Percentiles rank a stretch among this genome's conserved stretches.
Conservation (phyloP, 257 asterid genomes). For the Petunia axillaris region DNA sequence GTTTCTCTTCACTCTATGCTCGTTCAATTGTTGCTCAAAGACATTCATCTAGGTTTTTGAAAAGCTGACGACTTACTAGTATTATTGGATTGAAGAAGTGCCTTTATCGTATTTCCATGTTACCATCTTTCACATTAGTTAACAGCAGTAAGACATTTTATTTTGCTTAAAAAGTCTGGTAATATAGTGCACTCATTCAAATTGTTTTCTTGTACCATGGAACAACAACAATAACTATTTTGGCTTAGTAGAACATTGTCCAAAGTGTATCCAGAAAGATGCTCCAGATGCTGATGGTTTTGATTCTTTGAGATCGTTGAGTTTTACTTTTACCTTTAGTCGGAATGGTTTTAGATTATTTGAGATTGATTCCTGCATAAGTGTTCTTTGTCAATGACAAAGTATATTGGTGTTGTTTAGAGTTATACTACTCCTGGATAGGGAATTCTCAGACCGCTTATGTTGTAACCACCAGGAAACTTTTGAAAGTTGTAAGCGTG, state of each 20-base stretch:
- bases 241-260: background rate
- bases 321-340: background rate
- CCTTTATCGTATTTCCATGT: background rate
- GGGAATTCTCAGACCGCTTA: slow-evolving; percentile 21
- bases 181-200: background rate
- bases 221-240: background rate
- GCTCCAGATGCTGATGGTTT: slow-evolving; percentile 2
- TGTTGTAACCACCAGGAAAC: slow-evolving; percentile 59
- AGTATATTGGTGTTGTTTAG: background rate
- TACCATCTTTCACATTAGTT: slow-evolving; percentile 4
- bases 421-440: background rate
- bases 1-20: background rate
- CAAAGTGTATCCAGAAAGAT: background rate
- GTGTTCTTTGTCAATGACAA: slow-evolving; percentile 8
- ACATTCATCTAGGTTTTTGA: background rate
- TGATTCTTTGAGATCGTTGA: background rate
- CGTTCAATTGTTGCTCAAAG: background rate
- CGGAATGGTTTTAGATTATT: slow-evolving; percentile 12
- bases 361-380: slow-evolving; percentile 13
- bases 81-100: background rate
- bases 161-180: background rate
- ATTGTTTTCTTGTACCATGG: slow-evolving; percentile 20
- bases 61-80: slow-evolving; percentile 9
- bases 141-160: background rate
- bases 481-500: slow-evolving; percentile 67